Evolutionary conservation across 441 rosid species (phyloP).

Genomic region (Croton setiger): DNA sequence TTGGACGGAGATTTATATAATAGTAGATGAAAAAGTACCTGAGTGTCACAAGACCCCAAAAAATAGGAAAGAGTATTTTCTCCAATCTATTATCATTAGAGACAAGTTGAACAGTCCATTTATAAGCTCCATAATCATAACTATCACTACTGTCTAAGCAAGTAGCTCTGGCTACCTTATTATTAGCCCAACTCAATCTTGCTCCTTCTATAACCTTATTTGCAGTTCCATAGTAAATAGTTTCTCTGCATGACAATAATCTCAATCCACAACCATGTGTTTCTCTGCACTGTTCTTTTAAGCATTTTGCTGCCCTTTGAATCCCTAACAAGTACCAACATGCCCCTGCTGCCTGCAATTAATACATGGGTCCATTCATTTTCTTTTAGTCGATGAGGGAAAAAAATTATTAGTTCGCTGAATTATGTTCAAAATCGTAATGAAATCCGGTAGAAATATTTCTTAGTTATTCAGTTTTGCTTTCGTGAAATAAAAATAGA

Average conservation of each 20-base stretch:
- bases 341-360: constrained; percentile 82
- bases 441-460: no score
- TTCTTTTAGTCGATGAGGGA: background rate
- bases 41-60: constrained; percentile 96
- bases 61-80: constrained; percentile 86
- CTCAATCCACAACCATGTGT: constrained; percentile 44
- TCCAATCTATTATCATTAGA: constrained; percentile 71
- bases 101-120: constrained; percentile 90
- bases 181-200: constrained; percentile 62
- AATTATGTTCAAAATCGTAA: no score
- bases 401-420: no score
- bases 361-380: background rate
- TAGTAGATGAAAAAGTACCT: constrained; percentile 38
- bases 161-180: constrained; percentile 43
- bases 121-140: constrained; percentile 80
- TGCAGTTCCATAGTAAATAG: constrained; percentile 71
- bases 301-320: constrained; percentile 73
- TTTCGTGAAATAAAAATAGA: no score
- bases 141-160: constrained; percentile 57
- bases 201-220: constrained; percentile 41
- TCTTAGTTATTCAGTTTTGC: no score
- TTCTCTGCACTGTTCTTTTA: constrained; percentile 63
- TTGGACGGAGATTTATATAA: no score
- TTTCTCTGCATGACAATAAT: constrained; percentile 59
- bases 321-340: constrained; percentile 95